phyloP scores from a whole-genome alignment of 1,284 basidiomycete species.

The Cryptococcus sp. region DNA sequence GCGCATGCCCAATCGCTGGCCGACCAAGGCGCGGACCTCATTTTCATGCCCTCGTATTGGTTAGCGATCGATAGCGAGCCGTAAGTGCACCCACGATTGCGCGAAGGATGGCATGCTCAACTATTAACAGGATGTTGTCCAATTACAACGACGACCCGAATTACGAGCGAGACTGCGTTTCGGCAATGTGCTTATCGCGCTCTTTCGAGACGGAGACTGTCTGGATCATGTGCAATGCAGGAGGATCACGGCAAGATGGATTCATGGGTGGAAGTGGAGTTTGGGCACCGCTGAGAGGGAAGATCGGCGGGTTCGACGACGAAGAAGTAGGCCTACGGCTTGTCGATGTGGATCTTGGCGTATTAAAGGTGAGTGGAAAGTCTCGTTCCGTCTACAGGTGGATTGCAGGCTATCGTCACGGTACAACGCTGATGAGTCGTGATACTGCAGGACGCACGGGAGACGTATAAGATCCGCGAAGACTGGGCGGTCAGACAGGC shows the following conservation, averaged over 20 bases:
- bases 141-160: slow-evolving; percentile 17
- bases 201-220: slow-evolving; percentile 40
- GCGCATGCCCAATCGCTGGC: slow-evolving; percentile 26
- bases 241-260: slow-evolving; percentile 21
- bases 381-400: too few relatives aligned
- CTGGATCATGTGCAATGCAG: slow-evolving; percentile 42
- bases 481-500: slow-evolving; percentile 16
- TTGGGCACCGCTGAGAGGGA: slow-evolving; percentile 36
- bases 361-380: slow-evolving; percentile 22
- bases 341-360: slow-evolving; percentile 28
- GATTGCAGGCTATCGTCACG: too few relatives aligned
- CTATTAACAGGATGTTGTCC: slow-evolving; percentile 4
- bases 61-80: slow-evolving; percentile 38
- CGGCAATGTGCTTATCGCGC: slow-evolving; percentile 29
- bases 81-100: slow-evolving; percentile 20
- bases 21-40: slow-evolving; percentile 33
- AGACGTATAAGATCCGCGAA: slow-evolving; percentile 44
- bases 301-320: slow-evolving; percentile 15
- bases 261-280: slow-evolving; percentile 39
- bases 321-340: slow-evolving; percentile 18
- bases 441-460: slow-evolving; percentile 23
- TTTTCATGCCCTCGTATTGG: slow-evolving; percentile 45
- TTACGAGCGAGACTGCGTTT: slow-evolving; percentile 32
- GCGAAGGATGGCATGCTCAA: too few relatives aligned
- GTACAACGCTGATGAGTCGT: too few relatives aligned